Base-by-base conservation (phyloP, 192 early-diverging fungal species). In the Coemansia aciculifera region DNA sequence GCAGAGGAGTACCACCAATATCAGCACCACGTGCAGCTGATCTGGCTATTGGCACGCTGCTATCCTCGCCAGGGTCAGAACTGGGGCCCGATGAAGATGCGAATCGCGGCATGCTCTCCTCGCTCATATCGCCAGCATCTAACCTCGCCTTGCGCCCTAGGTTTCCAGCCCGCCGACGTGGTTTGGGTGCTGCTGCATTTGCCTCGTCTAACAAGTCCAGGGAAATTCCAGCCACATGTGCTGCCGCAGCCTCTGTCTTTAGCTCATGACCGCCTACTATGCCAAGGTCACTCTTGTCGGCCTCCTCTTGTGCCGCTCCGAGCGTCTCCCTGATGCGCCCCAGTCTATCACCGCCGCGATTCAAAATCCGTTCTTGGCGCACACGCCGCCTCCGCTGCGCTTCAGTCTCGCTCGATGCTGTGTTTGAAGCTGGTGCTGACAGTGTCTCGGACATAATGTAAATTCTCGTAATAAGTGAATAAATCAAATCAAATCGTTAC, bases 341-440 rank as follows among this genome's bases (percentile, higher is more conserved):
- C 40, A 83, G 72, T 4, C 80, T 65, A 62, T 83, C 80, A 40
- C 56, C 57, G 38, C 80, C 80, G 37, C 76, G 75, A 54, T 78
- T 78, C 40, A 74, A 64, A 73, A 83, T 83, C 11, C 80, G 62
- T 69, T 83, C 80, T 24, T 83, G 75, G 10, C 80, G 60, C 51
- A 78, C 43, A 1, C 79, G 74, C 12, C 79, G 74, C 15, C 79
- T 67, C 64, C 60, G 67, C 32, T 78, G 75, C 3, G 68, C 76
- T 46, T 83, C 80, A 8, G 72, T 67, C 43, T 77, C 80, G 17
- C 49, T 38, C 12, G 36, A 12, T 46, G 56, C 29, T 21, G 32
- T 31, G 17, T 15, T 31, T 54, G 13, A 42, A 29, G 34, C 36
- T 43, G 21, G 64, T 13, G 36, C 31, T 24, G 48, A 44, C 36